phyloP scores from a whole-genome alignment of 352 stramenopile genomes.

The Thraustotheca clavata region DNA sequence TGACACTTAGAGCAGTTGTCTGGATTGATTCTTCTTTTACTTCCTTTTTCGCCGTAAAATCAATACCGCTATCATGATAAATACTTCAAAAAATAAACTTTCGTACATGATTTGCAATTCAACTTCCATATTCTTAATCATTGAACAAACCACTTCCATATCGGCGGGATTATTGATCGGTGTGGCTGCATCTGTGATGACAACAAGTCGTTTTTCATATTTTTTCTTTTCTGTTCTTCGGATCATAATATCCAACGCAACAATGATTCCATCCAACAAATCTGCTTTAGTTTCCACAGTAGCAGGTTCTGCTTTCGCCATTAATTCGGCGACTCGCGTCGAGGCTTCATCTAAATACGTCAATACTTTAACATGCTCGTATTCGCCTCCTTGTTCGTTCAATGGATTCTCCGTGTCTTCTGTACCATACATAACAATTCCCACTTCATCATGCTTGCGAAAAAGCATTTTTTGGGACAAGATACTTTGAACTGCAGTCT shows the following conservation, averaged over 20 bases:
- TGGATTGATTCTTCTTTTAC: constrained; percentile 23
- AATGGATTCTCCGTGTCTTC: constrained; percentile 70
- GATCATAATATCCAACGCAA: constrained; percentile 70
- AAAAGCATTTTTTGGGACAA: constrained; percentile 79
- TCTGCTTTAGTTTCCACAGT: constrained; percentile 33
- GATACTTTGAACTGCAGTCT: constrained; percentile 47
- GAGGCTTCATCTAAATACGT: constrained; percentile 52
- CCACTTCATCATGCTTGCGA: constrained; percentile 70
- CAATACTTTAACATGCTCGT: constrained; percentile 54
- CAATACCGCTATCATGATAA: constrained; percentile 36
- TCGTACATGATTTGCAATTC: constrained; percentile 74
- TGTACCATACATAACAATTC: constrained; percentile 66
- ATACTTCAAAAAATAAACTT: background rate
- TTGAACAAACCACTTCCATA: constrained; percentile 56
- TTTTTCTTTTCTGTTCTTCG: constrained; percentile 68
- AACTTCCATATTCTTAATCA: constrained; percentile 72
- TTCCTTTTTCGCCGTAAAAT: constrained; percentile 49
- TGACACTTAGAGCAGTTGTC: constrained; percentile 1
- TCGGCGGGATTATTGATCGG: constrained; percentile 53
- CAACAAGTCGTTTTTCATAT: constrained; percentile 61
- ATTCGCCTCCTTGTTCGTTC: constrained; percentile 58
- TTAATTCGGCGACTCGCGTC: constrained; percentile 46
- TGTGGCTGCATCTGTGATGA: constrained; percentile 64
- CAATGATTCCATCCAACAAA: constrained; percentile 70
- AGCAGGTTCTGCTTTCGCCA: background rate